These are phyloP conservation scores for Botrytis squamosa DNA, from an alignment of 2,329 filamentous ascomycete genomes.

Conservation along the genomic window DNA sequence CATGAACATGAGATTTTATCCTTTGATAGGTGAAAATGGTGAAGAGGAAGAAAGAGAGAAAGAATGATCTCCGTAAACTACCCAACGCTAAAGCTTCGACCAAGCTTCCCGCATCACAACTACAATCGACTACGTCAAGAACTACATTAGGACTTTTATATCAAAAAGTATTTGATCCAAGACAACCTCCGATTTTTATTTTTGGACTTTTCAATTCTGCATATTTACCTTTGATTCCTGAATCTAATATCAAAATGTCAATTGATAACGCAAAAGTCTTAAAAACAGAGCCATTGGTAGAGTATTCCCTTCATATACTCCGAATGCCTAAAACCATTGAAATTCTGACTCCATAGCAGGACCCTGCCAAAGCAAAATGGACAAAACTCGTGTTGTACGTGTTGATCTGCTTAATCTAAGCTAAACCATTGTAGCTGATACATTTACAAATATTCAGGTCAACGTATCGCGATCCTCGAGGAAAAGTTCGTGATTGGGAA, in stretches of 20 bases:
- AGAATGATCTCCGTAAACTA: background rate
- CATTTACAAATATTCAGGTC: constrained; percentile 44
- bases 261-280: constrained; percentile 12
- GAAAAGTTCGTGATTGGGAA: constrained; percentile 64
- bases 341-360: constrained; percentile 23
- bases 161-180: constrained; percentile 7
- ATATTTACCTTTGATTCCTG: background rate
- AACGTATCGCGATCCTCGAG: constrained; percentile 63
- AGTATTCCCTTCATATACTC: background rate
- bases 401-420: constrained; percentile 6
- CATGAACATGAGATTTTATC: background rate
- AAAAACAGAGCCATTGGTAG: constrained; percentile 17
- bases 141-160: constrained; percentile 18
- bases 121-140: constrained; percentile 8
- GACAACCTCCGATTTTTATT: background rate
- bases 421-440: background rate
- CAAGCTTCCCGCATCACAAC: background rate
- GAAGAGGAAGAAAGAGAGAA: constrained; percentile 6
- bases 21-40: background rate
- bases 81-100: constrained; percentile 1
- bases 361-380: constrained; percentile 54
- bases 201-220: background rate
- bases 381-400: constrained; percentile 57
- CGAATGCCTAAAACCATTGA: background rate
- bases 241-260: constrained; percentile 2